These are phyloP conservation scores for Rhexocercosporidium sp. DNA, from an alignment of 2,329 filamentous ascomycete species.

Conservation along the genomic window DNA sequence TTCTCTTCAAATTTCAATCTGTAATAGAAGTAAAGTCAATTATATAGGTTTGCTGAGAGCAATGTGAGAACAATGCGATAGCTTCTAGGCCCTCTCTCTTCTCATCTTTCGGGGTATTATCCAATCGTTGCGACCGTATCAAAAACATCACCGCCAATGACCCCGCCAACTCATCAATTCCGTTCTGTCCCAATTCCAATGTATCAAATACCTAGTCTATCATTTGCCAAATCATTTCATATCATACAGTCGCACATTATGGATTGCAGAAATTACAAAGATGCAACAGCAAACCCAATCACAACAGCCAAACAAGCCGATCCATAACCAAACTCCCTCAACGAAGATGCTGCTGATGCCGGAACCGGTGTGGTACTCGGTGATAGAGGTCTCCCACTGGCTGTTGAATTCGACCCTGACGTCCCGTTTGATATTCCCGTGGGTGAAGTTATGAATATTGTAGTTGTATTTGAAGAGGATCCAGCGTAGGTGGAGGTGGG, in stretches of 20 bases:
- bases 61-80: too few relatives aligned
- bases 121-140: neutral
- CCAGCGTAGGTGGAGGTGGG: neutral
- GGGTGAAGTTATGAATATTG: neutral
- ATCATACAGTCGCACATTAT: neutral
- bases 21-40: neutral
- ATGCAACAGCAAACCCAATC: neutral
- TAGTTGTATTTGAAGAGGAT: neutral
- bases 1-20: neutral
- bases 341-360: neutral
- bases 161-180: neutral
- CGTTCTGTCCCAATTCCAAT: neutral
- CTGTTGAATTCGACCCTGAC: neutral
- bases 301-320: neutral
- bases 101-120: neutral
- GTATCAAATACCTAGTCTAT: neutral
- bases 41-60: neutral
- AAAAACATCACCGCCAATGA: neutral
- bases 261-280: neutral
- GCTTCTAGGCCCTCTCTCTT: neutral
- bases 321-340: neutral
- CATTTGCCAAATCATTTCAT: neutral
- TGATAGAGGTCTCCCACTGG: neutral
- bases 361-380: neutral
- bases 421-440: conserved; percentile 5